phyloP scores from a whole-genome alignment of 805 yeast species.

The Candida chauliodis region DNA sequence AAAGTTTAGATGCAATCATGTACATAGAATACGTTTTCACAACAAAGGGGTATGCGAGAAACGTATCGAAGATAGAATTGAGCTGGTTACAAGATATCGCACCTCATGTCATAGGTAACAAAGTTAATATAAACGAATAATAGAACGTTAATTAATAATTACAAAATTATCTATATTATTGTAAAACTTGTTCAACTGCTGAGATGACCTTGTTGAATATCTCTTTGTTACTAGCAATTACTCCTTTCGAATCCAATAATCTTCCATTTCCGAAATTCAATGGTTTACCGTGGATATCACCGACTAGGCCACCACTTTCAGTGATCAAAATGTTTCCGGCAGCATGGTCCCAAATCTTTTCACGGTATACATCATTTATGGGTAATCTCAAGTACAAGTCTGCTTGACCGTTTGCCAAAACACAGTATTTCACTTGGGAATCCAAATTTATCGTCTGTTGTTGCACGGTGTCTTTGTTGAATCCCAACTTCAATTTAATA shows the following conservation, averaged over 20 bases:
- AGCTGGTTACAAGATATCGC: slow-evolving; percentile 85
- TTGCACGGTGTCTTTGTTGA: slow-evolving; percentile 47
- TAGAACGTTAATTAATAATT: too few relatives aligned
- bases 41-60: slow-evolving; percentile 87
- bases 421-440: slow-evolving; percentile 95
- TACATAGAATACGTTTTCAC: slow-evolving; percentile 93
- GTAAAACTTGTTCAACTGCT: slow-evolving; percentile 37
- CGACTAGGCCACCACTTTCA: slow-evolving; percentile 90
- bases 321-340: slow-evolving; percentile 84
- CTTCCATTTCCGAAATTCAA: slow-evolving; percentile 87
- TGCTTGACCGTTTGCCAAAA: slow-evolving; percentile 85
- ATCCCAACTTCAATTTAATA: slow-evolving; percentile 60
- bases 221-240: slow-evolving; percentile 70
- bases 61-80: slow-evolving; percentile 75
- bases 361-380: slow-evolving; percentile 67
- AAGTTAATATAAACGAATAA: slow-evolving; percentile 18
- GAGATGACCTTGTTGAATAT: slow-evolving; percentile 49
- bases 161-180: too few relatives aligned
- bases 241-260: slow-evolving; percentile 78
- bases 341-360: slow-evolving; percentile 99
- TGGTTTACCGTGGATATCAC: slow-evolving; percentile 73
- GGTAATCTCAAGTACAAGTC: slow-evolving; percentile 91
- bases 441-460: slow-evolving; percentile 75
- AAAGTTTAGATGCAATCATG: slow-evolving; percentile 80
- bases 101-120: slow-evolving; percentile 51